Evolutionary conservation across 495 filamentous ascomycete species (phyloP).

Genomic region (Aspergillus bridgeri): DNA sequence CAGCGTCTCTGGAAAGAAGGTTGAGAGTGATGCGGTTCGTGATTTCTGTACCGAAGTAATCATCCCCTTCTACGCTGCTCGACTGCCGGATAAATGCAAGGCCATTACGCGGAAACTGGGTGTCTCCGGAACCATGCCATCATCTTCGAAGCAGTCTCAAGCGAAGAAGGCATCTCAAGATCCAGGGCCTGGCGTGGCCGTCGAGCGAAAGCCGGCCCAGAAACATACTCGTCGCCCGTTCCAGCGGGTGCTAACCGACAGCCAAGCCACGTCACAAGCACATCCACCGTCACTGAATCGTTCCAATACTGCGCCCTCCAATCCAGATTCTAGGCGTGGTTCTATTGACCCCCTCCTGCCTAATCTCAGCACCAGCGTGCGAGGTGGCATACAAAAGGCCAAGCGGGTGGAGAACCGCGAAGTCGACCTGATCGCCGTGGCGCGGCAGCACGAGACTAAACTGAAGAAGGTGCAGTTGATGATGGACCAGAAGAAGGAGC

Average conservation of each 20-base stretch:
- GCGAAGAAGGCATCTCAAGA: constrained; percentile 27
- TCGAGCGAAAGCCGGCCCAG: constrained; percentile 46
- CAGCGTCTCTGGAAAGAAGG: constrained; percentile 38
- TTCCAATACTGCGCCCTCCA: constrained; percentile 57
- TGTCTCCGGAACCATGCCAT: constrained; percentile 64
- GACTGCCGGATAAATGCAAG: constrained; percentile 76
- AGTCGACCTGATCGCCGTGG: constrained; percentile 59
- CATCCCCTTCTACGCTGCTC: constrained; percentile 84
- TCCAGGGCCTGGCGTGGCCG: constrained; percentile 52
- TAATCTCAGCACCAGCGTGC: constrained; percentile 31
- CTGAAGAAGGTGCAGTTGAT: constrained; percentile 69
- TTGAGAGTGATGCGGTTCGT: constrained; percentile 55
- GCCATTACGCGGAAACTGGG: constrained; percentile 83
- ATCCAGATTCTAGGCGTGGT: constrained; percentile 37
- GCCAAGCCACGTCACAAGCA: constrained; percentile 50
- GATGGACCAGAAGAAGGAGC: constrained; percentile 63
- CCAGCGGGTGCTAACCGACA: constrained; percentile 70
- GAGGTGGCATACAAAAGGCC: constrained; percentile 55
- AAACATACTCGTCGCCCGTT: constrained; percentile 56
- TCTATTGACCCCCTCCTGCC: constrained; percentile 38
- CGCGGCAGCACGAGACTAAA: constrained; percentile 60
- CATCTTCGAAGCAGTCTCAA: constrained; percentile 29
- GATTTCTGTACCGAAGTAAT: constrained; percentile 93
- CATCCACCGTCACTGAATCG: constrained; percentile 57
- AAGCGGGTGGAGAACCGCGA: constrained; percentile 64